phyloP scores from a whole-genome alignment of 192 early-diverging fungal genomes.

The Gaertneriomyces sp. region DNA sequence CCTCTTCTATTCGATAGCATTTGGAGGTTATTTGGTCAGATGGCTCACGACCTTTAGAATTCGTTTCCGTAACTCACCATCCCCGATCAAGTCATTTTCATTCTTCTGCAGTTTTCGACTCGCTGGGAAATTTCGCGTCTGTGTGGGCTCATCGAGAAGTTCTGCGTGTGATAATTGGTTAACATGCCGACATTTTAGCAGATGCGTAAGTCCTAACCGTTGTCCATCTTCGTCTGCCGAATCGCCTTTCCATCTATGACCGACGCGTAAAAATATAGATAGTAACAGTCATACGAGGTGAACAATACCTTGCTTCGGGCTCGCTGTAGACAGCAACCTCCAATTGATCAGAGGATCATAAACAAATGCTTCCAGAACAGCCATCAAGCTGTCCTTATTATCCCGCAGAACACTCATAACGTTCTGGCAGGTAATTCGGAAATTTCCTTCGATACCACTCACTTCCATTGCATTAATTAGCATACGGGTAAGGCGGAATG shows the following conservation, averaged over 20 bases:
- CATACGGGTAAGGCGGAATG: slow-evolving; percentile 99
- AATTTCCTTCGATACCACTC: slow-evolving; percentile 91
- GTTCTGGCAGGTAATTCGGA: slow-evolving; percentile 90
- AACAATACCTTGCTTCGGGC: slow-evolving; percentile 40
- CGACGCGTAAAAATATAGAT: background rate
- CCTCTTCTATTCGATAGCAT: slow-evolving; percentile 34
- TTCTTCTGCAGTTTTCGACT: slow-evolving; percentile 49
- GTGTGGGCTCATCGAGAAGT: slow-evolving; percentile 28
- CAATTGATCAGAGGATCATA: slow-evolving; percentile 94
- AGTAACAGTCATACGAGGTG: slow-evolving; percentile 1
- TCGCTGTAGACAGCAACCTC: slow-evolving; percentile 64
- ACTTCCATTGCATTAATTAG: slow-evolving; percentile 97
- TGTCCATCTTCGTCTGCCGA: slow-evolving; percentile 31
- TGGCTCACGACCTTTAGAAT: background rate
- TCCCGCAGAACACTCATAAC: slow-evolving; percentile 92
- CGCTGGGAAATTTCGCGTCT: slow-evolving; percentile 35
- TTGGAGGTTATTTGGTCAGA: background rate
- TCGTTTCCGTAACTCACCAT: slow-evolving; percentile 17
- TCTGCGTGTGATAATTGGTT: slow-evolving; percentile 16
- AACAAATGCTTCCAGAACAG: slow-evolving; percentile 95
- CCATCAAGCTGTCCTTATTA: slow-evolving; percentile 97
- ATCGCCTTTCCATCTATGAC: slow-evolving; percentile 24
- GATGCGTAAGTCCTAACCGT: slow-evolving; percentile 15
- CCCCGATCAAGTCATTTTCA: slow-evolving; percentile 48
- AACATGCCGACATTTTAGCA: background rate